phyloP scores from a whole-genome alignment of 495 filamentous ascomycete genomes.

The Staphylotrichum longicolle region DNA sequence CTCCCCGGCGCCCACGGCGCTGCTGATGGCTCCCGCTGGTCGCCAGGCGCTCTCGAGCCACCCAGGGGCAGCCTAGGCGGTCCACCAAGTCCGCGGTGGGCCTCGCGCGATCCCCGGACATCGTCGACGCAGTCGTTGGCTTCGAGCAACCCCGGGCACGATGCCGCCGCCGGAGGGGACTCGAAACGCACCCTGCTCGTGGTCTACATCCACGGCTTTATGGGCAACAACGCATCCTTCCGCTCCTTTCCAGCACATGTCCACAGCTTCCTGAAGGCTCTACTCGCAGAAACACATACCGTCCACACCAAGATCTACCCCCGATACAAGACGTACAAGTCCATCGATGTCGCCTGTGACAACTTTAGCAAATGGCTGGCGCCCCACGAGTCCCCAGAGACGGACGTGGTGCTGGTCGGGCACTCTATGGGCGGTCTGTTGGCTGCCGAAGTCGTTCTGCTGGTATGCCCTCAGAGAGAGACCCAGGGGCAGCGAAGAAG shows the following conservation, averaged over 20 bases:
- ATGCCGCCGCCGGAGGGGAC: slow-evolving; percentile 33
- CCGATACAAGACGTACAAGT: slow-evolving; percentile 77
- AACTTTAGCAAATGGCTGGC: slow-evolving; percentile 82
- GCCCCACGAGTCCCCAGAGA: slow-evolving; percentile 69
- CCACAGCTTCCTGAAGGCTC: slow-evolving; percentile 69
- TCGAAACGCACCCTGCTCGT: slow-evolving; percentile 66
- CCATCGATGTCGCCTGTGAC: slow-evolving; percentile 68
- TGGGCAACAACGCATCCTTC: slow-evolving; percentile 87
- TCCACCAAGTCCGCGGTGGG: background rate
- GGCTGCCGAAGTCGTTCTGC: slow-evolving; percentile 72
- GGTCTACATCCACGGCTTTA: slow-evolving; percentile 90
- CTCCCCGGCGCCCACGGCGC: background rate
- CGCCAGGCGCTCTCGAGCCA: background rate
- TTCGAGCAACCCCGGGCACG: slow-evolving; percentile 41
- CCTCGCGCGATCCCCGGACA: slow-evolving; percentile 52
- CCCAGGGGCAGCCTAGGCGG: background rate
- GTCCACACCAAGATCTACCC: slow-evolving; percentile 93
- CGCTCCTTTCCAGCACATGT: slow-evolving; percentile 84
- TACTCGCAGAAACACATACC: slow-evolving; percentile 67
- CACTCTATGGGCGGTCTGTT: slow-evolving; percentile 91
- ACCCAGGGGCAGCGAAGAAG: too few relatives aligned
- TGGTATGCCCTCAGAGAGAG: slow-evolving; percentile 35
- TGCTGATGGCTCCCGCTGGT: background rate
- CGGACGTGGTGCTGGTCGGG: slow-evolving; percentile 81
- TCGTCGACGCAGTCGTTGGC: slow-evolving; percentile 64